Evolutionary conservation across 352 stramenopile species (phyloP).

Genomic region (Phytophthora capsici): DNA sequence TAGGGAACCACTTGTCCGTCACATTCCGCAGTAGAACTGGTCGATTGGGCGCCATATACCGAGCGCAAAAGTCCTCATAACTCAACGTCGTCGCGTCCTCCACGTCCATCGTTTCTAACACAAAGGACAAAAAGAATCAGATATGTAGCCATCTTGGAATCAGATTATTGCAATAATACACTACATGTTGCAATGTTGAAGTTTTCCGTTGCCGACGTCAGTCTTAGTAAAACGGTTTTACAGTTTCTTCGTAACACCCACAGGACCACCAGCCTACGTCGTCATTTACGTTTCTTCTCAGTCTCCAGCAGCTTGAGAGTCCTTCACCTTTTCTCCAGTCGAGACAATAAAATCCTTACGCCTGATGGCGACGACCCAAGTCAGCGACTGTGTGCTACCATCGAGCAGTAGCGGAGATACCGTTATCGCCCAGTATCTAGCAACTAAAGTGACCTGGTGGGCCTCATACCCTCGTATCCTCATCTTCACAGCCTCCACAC

Average conservation of each 20-base stretch:
- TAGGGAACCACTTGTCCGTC: conserved; percentile 33
- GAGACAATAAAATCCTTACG: conserved; percentile 4
- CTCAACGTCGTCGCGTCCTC: conserved; percentile 59
- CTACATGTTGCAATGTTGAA: conserved; percentile 13
- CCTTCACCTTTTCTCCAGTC: conserved; percentile 1
- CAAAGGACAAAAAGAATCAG: not conserved
- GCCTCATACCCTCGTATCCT: conserved; percentile 68
- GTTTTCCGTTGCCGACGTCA: conserved; percentile 24
- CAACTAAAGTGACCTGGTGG: conserved; percentile 73
- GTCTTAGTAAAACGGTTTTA: conserved; percentile 16
- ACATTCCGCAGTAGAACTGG: conserved; percentile 78
- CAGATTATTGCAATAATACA: not conserved
- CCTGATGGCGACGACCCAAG: conserved; percentile 31
- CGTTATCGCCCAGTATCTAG: conserved; percentile 73
- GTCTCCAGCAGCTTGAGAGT: conserved; percentile 5
- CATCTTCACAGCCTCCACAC: conserved; percentile 53
- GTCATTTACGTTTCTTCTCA: conserved; percentile 27
- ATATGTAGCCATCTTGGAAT: conserved; percentile 7
- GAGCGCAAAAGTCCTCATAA: conserved; percentile 76
- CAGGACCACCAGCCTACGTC: not conserved
- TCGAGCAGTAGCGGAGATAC: conserved; percentile 24
- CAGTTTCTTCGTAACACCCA: conserved; percentile 6
- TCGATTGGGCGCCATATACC: conserved; percentile 73
- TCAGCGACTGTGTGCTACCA: conserved; percentile 5
- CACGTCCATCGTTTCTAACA: conserved; percentile 49